These are phyloP conservation scores for Fusarium chuoi DNA, from an alignment of 2,329 filamentous ascomycete genomes.

Conservation along the genomic window DNA sequence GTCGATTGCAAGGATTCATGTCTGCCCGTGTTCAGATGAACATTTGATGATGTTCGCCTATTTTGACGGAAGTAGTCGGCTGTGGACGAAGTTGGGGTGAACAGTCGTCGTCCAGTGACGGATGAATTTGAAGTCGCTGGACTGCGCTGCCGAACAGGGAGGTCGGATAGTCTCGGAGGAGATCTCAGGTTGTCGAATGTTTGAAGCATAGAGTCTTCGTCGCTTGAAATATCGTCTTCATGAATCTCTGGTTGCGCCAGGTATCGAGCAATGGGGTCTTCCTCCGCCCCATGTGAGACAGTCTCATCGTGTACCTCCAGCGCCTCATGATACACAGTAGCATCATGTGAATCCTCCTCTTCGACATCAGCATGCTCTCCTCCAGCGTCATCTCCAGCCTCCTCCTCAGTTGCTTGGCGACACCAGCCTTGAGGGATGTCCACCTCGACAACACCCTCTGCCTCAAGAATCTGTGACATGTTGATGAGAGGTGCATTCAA, in stretches of 20 bases:
- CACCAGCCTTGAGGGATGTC: background rate
- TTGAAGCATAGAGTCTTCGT: background rate
- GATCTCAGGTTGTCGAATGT: slow-evolving; percentile 3
- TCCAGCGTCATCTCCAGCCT: background rate
- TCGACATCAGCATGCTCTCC: fast-evolving
- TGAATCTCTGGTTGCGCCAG: background rate
- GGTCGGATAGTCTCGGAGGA: background rate
- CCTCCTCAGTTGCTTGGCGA: background rate
- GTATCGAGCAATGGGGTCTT: background rate
- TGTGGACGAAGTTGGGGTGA: slow-evolving; percentile 17
- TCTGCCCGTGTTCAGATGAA: background rate
- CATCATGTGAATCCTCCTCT: background rate
- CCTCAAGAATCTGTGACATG: slow-evolving; percentile 30
- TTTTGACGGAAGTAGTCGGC: background rate
- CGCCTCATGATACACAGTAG: background rate
- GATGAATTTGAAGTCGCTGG: slow-evolving; percentile 26
- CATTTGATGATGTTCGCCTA: background rate
- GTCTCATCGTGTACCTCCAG: background rate
- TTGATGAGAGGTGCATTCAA: slow-evolving; percentile 32
- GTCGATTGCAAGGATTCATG: background rate
- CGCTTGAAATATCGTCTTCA: slow-evolving; percentile 5
- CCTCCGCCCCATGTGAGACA: background rate
- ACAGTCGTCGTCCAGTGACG: background rate
- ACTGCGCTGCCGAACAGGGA: slow-evolving; percentile 22
- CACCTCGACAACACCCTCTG: slow-evolving; percentile 34